Percentiles rank a stretch among this genome's conserved stretches.
These are phyloP conservation scores for Lotus japonicus DNA, from an alignment of 306 rosid genomes.

Conservation along the genomic window DNA sequence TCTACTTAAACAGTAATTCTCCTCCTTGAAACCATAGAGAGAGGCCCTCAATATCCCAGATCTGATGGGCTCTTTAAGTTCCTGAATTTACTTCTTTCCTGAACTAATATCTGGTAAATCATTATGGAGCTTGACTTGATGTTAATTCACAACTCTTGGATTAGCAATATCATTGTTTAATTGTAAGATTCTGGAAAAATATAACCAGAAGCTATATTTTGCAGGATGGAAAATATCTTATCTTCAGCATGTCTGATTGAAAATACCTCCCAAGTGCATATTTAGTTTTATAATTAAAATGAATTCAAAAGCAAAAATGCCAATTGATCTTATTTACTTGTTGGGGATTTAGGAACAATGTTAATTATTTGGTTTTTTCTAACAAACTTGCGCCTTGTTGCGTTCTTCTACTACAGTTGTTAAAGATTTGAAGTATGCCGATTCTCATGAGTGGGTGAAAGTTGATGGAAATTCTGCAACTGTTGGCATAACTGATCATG, in stretches of 20 bases:
- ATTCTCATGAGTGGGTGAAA: constrained; percentile 88
- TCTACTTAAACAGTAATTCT: not conserved
- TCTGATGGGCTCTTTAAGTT: not conserved
- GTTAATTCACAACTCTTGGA: too few relatives aligned
- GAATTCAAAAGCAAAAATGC: not conserved
- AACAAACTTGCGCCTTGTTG: constrained; percentile 10
- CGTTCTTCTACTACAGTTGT: constrained; percentile 40
- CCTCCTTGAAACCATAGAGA: not conserved
- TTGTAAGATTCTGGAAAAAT: too few relatives aligned
- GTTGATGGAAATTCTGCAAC: constrained; percentile 74
- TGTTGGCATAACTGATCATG: constrained; percentile 87
- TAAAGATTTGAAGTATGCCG: constrained; percentile 71
- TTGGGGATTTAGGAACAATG: not conserved
- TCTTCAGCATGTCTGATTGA: too few relatives aligned
- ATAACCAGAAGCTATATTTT: too few relatives aligned
- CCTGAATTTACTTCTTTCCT: not conserved
- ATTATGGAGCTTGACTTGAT: too few relatives aligned
- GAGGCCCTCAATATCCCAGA: not conserved
- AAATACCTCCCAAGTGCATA: too few relatives aligned
- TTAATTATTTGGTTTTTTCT: not conserved
- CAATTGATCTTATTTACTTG: not conserved
- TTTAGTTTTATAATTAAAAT: too few relatives aligned
- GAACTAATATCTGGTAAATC: not conserved
- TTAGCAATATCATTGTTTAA: too few relatives aligned
- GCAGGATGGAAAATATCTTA: too few relatives aligned